Percentiles rank a stretch among this genome's conserved stretches.
phyloP scores from a whole-genome alignment of 1,139 yeast species.

The Candida glucosophila region DNA sequence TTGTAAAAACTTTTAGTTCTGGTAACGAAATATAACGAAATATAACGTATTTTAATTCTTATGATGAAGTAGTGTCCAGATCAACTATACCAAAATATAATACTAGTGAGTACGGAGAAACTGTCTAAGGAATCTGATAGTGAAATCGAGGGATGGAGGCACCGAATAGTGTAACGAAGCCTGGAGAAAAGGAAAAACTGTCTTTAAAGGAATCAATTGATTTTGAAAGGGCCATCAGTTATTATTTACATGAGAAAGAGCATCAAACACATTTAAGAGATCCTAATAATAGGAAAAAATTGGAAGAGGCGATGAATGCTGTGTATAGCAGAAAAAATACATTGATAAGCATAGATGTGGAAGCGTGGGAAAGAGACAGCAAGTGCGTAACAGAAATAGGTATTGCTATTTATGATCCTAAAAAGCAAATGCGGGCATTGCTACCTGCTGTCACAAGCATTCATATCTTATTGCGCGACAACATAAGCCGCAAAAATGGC shows the following conservation, averaged over 20 bases:
- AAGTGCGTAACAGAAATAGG: constrained; percentile 58
- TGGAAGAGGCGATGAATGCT: constrained; percentile 3
- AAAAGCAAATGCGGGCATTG: constrained; percentile 27
- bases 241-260: neutral
- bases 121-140: too few species aligned
- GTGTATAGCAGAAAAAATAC: constrained; percentile 25
- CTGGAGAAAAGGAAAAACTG: too few species aligned
- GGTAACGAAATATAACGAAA: too few species aligned
- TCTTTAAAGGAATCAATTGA: too few species aligned
- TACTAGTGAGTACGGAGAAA: too few species aligned
- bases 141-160: too few species aligned
- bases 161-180: too few species aligned
- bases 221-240: too few species aligned
- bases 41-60: too few species aligned
- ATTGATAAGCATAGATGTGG: constrained; percentile 54
- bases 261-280: constrained; percentile 1
- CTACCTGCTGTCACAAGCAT: constrained; percentile 38
- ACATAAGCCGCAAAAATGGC: constrained; percentile 40
- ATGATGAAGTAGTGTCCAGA: too few species aligned
- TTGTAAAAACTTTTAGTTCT: too few species aligned
- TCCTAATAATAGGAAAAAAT: constrained; percentile 1
- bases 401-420: constrained; percentile 56
- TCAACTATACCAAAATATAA: too few species aligned
- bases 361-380: constrained; percentile 49
- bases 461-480: constrained; percentile 53